These are phyloP conservation scores for Fusarium xyrophilum DNA, from an alignment of 2,329 filamentous ascomycete species.

Conservation along the genomic window DNA sequence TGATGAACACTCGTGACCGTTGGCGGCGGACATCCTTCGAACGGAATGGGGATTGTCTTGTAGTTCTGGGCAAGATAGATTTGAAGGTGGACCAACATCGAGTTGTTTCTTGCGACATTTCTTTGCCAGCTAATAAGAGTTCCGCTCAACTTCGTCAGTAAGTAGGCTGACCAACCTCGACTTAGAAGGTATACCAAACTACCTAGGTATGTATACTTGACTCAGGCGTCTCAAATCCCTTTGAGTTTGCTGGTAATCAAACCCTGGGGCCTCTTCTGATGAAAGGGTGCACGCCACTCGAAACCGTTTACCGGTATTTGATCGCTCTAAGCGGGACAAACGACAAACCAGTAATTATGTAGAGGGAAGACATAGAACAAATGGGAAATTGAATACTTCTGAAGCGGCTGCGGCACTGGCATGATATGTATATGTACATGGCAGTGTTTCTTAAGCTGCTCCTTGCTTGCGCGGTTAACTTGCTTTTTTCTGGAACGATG, in stretches of 20 bases:
- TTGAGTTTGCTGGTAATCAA: not conserved
- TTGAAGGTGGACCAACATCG: conserved; percentile 10
- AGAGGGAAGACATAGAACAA: not conserved
- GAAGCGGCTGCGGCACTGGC: conserved; percentile 6
- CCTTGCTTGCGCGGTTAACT: not conserved
- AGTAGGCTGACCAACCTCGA: not conserved
- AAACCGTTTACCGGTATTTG: conserved; percentile 8
- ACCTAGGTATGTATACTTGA: not conserved
- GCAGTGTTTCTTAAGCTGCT: not conserved
- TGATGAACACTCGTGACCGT: conserved; percentile 10
- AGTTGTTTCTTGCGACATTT: conserved; percentile 9
- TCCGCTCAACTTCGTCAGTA: not conserved
- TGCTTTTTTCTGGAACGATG: not conserved
- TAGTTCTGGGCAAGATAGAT: conserved; percentile 7
- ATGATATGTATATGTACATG: not conserved
- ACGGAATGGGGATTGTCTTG: not conserved
- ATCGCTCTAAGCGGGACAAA: conserved; percentile 3
- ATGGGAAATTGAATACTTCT: not conserved
- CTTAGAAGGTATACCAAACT: not conserved
- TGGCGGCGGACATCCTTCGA: conserved; percentile 24
- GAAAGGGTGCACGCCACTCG: conserved; percentile 13
- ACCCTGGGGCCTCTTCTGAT: not conserved
- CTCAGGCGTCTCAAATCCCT: not conserved
- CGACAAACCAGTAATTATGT: not conserved
- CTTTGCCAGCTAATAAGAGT: not conserved